Evolutionary conservation across 129 eudicot genomes (phyloP).

Genomic region (Helianthus annuus): HanXRQr2.0-SUNRISE NC_035440.2:47317847-47318346

Average conservation of each 20-base stretch:
- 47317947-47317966: conserved; percentile 46
- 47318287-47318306: conserved; percentile 35
- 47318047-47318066: conserved; percentile 35
- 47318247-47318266: conserved; percentile 41
- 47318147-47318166: conserved; percentile 45
- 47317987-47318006: conserved; percentile 57
- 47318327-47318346: conserved; percentile 46
- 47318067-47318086: conserved; percentile 23
- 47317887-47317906: conserved; percentile 43
- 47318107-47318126: conserved; percentile 32
- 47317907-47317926: conserved; percentile 58
- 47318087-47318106: conserved; percentile 45
- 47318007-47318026: conserved; percentile 56
- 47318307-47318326: conserved; percentile 46
- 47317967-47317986: conserved; percentile 37
- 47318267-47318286: conserved; percentile 42
- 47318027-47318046: conserved; percentile 71
- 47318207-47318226: conserved; percentile 34
- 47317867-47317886: neutral
- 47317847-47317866: too few species aligned
- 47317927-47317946: conserved; percentile 59
- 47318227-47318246: conserved; percentile 41
- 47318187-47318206: conserved; percentile 34
- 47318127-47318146: conserved; percentile 46
- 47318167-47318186: conserved; percentile 41